These are phyloP conservation scores for Royoungia palumana DNA, from an alignment of 768 basidiomycete genomes.

Conservation along the genomic window DNA sequence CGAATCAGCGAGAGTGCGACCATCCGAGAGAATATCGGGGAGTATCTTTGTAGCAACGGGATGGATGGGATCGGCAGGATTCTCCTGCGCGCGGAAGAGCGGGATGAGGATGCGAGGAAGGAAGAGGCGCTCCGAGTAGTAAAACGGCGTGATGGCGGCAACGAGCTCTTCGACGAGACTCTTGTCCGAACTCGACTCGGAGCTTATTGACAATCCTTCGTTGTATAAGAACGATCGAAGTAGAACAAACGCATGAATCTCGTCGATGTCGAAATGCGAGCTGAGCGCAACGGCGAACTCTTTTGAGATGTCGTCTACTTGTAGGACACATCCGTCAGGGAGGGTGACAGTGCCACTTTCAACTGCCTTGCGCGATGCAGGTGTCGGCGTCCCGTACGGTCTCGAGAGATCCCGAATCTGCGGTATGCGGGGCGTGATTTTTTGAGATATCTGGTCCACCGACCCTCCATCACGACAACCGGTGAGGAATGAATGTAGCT, in stretches of 20 bases:
- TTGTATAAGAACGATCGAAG: slow-evolving; percentile 78
- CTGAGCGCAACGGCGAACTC: slow-evolving; percentile 72
- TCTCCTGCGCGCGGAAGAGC: slow-evolving; percentile 68
- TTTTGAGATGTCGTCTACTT: slow-evolving; percentile 67
- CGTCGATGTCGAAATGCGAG: slow-evolving; percentile 69
- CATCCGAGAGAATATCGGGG: slow-evolving; percentile 60
- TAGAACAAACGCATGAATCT: slow-evolving; percentile 72
- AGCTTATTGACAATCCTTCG: slow-evolving; percentile 57
- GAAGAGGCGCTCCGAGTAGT: slow-evolving; percentile 75
- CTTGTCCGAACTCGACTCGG: slow-evolving; percentile 43
- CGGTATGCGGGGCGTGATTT: slow-evolving; percentile 52
- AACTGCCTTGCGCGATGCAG: slow-evolving; percentile 62
- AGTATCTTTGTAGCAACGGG: slow-evolving; percentile 52
- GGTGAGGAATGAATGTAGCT: slow-evolving; percentile 57
- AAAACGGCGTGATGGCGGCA: slow-evolving; percentile 75
- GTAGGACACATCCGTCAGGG: slow-evolving; percentile 58
- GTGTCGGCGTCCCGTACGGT: slow-evolving; percentile 69
- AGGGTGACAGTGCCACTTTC: slow-evolving; percentile 67
- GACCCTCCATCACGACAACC: slow-evolving; percentile 58
- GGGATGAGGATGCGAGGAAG: slow-evolving; percentile 68
- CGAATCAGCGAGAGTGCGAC: slow-evolving; percentile 54
- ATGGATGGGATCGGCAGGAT: slow-evolving; percentile 52
- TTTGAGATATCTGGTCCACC: slow-evolving; percentile 55
- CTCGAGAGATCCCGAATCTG: slow-evolving; percentile 56
- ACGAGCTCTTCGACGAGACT: slow-evolving; percentile 38